Base-by-base conservation (phyloP, 306 rosid genomes). In the Astragalus glycyphyllos region DNA sequence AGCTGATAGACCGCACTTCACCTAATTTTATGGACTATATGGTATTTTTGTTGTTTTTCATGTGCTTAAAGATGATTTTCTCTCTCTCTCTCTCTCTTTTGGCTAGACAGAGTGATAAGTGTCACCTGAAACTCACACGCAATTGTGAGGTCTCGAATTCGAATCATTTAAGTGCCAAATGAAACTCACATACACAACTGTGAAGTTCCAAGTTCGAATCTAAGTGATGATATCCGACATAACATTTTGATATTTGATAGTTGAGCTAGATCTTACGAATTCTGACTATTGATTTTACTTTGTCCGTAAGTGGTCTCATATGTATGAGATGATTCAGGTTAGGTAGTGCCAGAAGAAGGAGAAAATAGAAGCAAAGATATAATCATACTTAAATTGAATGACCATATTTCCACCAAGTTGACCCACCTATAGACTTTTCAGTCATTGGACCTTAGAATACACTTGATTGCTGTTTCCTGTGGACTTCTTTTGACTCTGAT, bases 1-100 rank as follows among this genome's bases (percentile, higher is more conserved):
- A 54, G 66, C 29, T 69, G 85, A 75, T 86, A 86, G 78, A 76
- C 35, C 79, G 88, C 96, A 84, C 90, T 87, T 76, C 71, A 82
- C 86, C 89, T 67, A 85, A 80, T 82, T 1, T 66, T 50, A 38
- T 73, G 49, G 72, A 78, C 75, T 3, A 20, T 12, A 2, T 34
- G 56, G 44, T 20, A 20, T 62, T 65, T 74, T 5, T 32, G 44
- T 80, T 37, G 26, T 69, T 60, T 70, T 62, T 16, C 53, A 77
- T 77, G 54, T 70, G 67, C 47, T 29, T 11, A 64, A 64, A 42
- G 61, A 67, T 73, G 69, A 5, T 14, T 68, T 73, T 48, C 2
- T 68, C 29, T 5, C n/a, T n/a, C n/a, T n/a, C n/a, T n/a, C n/a
- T n/a, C 2, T 23, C 2, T 23, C 2, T 23, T 23, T 1, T 23